phyloP scores from a whole-genome alignment of 805 yeast species.

The Lipomyces yamadae region DNA sequence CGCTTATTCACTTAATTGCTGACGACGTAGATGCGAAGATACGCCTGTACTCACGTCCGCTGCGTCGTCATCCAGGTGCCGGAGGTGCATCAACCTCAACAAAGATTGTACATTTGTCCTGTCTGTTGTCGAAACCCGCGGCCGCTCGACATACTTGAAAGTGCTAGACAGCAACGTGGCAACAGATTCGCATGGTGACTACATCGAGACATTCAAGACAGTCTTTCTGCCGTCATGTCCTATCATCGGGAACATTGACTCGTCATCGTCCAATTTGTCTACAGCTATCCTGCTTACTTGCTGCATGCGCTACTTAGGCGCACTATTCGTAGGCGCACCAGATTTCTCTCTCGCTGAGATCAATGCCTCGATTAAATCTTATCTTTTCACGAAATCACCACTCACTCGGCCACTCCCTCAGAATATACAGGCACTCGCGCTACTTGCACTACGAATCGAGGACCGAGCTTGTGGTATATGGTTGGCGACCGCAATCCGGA shows the following conservation, averaged over 20 bases:
- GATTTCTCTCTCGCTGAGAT: slow-evolving; percentile 11
- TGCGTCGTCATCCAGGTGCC: slow-evolving; percentile 18
- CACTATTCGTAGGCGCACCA: slow-evolving; percentile 14
- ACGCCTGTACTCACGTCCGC: slow-evolving; percentile 22
- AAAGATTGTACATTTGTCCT: slow-evolving; percentile 28
- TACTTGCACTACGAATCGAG: slow-evolving; percentile 24
- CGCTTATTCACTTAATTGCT: background rate
- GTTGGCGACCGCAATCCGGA: slow-evolving; percentile 22
- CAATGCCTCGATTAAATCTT: slow-evolving; percentile 20
- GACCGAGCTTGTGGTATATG: slow-evolving; percentile 21
- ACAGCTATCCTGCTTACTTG: slow-evolving; percentile 22
- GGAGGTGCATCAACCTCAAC: slow-evolving; percentile 25
- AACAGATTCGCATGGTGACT: slow-evolving; percentile 9
- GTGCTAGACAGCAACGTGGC: slow-evolving; percentile 10
- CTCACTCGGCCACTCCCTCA: slow-evolving; percentile 25
- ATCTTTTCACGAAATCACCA: slow-evolving; percentile 23
- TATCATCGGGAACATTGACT: slow-evolving; percentile 19
- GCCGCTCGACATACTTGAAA: slow-evolving; percentile 22
- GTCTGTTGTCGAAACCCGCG: slow-evolving; percentile 28
- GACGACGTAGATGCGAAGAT: slow-evolving; percentile 25
- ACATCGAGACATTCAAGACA: slow-evolving; percentile 16
- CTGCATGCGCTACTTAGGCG: slow-evolving; percentile 28
- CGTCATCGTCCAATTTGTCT: slow-evolving; percentile 22
- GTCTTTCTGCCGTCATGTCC: slow-evolving; percentile 23
- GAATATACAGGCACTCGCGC: slow-evolving; percentile 25